Base-by-base conservation (phyloP, 352 stramenopile genomes). In the Phytophthora lateralis region DNA sequence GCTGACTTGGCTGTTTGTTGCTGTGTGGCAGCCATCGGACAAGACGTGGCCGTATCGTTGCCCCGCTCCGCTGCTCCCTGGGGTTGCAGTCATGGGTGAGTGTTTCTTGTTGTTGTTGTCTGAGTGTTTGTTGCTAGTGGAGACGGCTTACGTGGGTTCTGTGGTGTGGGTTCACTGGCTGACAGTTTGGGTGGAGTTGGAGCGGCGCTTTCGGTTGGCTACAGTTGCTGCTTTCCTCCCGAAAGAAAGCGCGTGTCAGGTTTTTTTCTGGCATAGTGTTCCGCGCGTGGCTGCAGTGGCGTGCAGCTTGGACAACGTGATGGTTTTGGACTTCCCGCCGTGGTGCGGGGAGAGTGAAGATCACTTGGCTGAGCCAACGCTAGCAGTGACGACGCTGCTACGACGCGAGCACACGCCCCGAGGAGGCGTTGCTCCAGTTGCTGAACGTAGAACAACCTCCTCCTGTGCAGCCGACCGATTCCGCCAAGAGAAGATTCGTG, bases 261-360 rank as follows among this genome's bases (percentile, higher is more conserved):
- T 84, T 24, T 69, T 63, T 43, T 67, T 65, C 32, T 49, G 32
- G 42, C 63, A 24, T 7, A 66, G 75, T 27, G 53, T 18, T 39
- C 41, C 46, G 6, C 29, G 57, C 21, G 62, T 76, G 2, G 61
- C 67, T n/a, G 72, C 54, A 7, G 47, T 81, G 6, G 30, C 71
- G 17, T 89, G 76, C 43, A 71, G 39, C 17, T 63, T 91, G 15
- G 69, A 82, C 12, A 62, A 73, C 6, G 66, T 90, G 14, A 93
- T 93, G 84, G 60, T 82, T 18, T 69, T 88, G 15, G 60, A 71
- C 15, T 66, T 72, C 42, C 46, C 75, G 2, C 73, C 69, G 26
- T 60, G 62, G 42, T 50, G 60, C 27, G 10, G 20, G 8, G 42
- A 34, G 11, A 54, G 15, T n/a, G 35, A 69, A 49, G 7, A 14